phyloP scores from a whole-genome alignment of 495 filamentous ascomycete genomes.

The Sordaria brevicollis region DNA sequence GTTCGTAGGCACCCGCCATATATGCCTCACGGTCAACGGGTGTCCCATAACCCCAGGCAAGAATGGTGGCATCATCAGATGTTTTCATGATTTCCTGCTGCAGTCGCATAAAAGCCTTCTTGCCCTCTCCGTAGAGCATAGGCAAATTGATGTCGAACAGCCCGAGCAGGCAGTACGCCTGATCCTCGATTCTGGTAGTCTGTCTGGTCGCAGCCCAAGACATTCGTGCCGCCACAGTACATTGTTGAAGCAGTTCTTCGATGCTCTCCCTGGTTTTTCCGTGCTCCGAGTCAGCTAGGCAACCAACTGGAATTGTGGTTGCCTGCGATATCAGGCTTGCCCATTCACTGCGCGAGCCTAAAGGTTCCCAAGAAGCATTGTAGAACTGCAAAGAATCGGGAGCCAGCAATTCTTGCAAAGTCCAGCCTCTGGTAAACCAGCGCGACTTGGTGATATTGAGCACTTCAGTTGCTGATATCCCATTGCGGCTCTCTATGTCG shows the following conservation, averaged over 20 bases:
- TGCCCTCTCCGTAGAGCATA: conserved; percentile 28
- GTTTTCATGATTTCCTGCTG: conserved; percentile 22
- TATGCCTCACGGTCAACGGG: background rate
- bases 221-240: conserved; percentile 15
- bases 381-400: background rate
- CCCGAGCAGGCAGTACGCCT: conserved; percentile 28
- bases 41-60: background rate
- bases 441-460: background rate
- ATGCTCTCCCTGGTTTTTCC: background rate
- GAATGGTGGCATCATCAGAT: conserved; percentile 10
- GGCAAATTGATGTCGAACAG: conserved; percentile 25
- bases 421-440: background rate
- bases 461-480: background rate
- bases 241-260: background rate
- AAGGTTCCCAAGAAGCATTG: background rate
- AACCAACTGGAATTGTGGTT: background rate
- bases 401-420: background rate
- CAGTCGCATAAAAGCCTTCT: conserved; percentile 22
- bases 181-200: conserved; percentile 25
- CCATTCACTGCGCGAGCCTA: background rate
- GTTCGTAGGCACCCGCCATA: background rate
- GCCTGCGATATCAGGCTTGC: background rate
- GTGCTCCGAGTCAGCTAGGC: background rate
- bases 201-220: conserved; percentile 22
- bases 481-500: background rate